A percentile compares a stretch with the other conserved stretches of the same genome.
phyloP scores from a whole-genome alignment of 2,329 filamentous ascomycete species.

The Dactylellina parvicollis region DNA sequence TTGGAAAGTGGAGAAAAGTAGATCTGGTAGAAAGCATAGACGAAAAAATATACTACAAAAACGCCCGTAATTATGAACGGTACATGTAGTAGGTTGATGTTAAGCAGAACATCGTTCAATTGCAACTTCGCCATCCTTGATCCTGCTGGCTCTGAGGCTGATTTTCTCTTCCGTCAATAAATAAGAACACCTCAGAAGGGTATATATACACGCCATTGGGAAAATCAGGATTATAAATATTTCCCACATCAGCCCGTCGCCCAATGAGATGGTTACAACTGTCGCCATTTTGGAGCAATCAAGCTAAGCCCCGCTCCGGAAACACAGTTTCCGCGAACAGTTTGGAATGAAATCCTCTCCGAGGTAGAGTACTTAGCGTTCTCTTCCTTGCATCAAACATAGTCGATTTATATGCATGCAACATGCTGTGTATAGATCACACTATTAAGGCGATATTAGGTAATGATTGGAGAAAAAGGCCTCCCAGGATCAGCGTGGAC shows the following conservation, averaged over 20 bases:
- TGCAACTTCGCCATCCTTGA: conserved; percentile 19
- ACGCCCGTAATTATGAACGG: conserved; percentile 23
- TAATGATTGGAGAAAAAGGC: conserved; percentile 22
- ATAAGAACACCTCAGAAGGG: conserved; percentile 25
- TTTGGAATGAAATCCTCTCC: conserved; percentile 24
- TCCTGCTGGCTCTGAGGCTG: conserved; percentile 17
- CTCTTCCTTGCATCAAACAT: conserved; percentile 28
- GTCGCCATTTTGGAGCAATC: conserved; percentile 24
- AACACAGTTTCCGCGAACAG: conserved; percentile 12
- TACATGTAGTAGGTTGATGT: conserved; percentile 22
- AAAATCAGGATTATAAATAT: conserved; percentile 27
- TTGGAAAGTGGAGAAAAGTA: conserved; percentile 33
- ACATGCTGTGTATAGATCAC: conserved; percentile 25
- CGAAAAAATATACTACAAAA: conserved; percentile 13
- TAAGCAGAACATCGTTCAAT: conserved; percentile 20
- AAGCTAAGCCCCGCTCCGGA: conserved; percentile 20
- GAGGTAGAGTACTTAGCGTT: conserved; percentile 19
- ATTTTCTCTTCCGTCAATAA: conserved; percentile 19
- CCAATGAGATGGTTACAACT: conserved; percentile 26
- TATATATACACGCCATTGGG: conserved; percentile 19
- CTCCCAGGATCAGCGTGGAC: conserved; percentile 18
- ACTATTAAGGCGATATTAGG: conserved; percentile 26
- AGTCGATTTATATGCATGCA: conserved; percentile 20
- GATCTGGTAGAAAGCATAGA: conserved; percentile 21
- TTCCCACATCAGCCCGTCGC: conserved; percentile 15